phyloP scores from a whole-genome alignment of 2,329 filamentous ascomycete species.

The Verticillium alfalfae region DNA sequence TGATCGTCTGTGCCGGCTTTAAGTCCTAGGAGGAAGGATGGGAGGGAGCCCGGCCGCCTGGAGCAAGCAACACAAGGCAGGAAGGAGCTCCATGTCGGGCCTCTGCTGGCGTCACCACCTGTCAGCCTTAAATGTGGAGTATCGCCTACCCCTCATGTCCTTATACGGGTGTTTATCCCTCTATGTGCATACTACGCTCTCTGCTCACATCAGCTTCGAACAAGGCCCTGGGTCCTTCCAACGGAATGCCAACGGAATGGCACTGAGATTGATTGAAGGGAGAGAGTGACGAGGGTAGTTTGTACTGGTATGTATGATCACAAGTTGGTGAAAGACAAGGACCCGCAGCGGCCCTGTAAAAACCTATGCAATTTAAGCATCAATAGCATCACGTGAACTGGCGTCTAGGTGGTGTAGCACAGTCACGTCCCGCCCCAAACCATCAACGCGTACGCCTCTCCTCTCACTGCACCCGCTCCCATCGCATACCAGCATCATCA shows the following conservation, averaged over 20 bases:
- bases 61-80: background rate
- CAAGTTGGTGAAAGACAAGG: no score
- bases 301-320: no score
- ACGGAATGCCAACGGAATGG: no score
- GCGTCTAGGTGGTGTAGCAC: background rate
- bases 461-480: background rate
- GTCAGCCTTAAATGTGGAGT: constrained; percentile 15
- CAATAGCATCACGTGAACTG: background rate
- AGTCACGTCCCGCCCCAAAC: background rate
- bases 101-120: constrained; percentile 6
- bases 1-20: background rate
- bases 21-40: background rate
- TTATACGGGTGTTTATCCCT: background rate
- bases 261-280: no score
- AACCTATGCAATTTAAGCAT: background rate
- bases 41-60: background rate
- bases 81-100: constrained; percentile 6
- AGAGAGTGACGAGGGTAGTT: no score
- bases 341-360: background rate
- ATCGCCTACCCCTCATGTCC: background rate
- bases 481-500: background rate
- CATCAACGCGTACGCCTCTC: background rate
- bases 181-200: background rate
- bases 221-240: no score
- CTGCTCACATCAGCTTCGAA: no score